Evolutionary conservation across 202 grass and related monocot species (phyloP), one percentile per base, ranked within the genome.

Genomic region (Digitaria exilis): DNA sequence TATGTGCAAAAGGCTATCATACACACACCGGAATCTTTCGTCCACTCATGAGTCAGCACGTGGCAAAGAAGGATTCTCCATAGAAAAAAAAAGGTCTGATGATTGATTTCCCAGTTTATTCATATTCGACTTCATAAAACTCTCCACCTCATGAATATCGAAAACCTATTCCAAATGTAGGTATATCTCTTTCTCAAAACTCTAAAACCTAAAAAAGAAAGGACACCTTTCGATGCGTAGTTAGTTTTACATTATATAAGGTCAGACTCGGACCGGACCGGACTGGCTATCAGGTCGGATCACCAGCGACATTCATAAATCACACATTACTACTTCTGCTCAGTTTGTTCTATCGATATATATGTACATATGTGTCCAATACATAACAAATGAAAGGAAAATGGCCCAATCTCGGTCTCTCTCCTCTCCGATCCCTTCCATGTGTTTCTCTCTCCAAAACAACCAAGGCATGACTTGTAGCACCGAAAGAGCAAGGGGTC

Each of bases 391-490:
- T 11, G 72, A 41, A 57, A 26, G 15, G 3, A 76, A 6, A 37
- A 6, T 2, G 24, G 13, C 1, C 10, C 0, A n/a, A n/a, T 29
- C 22, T 46, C 43, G n/a, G 2, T 50, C 28, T 6, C 26, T 17
- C 7, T 5, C 29, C 25, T 63, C 26, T 11, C 14, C 2, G 29
- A 0, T 11, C 2, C 29, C 1, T 14, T 8, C 10, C 11, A 12
- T 37, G 39, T 11, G 63, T 45, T 43, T 85, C 82, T 83, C 84
- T 83, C 68, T 90, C 84, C 52, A 69, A 69, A 90, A 86, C 88
- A 86, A 83, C 84, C 84, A 28, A 39, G 74, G 79, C 26, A 43
- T 81, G 79, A 83, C 84, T 90, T 83, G 56, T 90, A 83, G 74
- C 88, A 46, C 88, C 67, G 51, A 82, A 90, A 82, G 49, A 79